phyloP scores from a whole-genome alignment of 139 green algal genomes.

The Gonium pectorale region DNA sequence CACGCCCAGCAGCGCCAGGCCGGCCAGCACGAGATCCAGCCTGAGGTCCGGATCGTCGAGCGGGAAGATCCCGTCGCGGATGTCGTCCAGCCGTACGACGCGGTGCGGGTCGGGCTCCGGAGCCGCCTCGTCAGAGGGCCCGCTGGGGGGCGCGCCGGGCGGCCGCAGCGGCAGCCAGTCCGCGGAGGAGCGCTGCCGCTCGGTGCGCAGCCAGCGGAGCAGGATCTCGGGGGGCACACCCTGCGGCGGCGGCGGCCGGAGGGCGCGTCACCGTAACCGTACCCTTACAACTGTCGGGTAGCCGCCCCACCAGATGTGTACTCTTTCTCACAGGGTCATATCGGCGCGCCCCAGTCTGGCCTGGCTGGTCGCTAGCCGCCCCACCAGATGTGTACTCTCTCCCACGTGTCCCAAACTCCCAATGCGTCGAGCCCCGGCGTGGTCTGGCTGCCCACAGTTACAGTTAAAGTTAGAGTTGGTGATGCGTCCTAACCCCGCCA shows the following conservation, averaged over 20 bases:
- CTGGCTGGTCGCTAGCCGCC: too few relatives aligned
- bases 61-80: conserved; percentile 50
- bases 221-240: conserved; percentile 29
- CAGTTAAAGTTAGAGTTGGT: too few relatives aligned
- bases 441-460: too few relatives aligned
- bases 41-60: conserved; percentile 46
- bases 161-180: conserved; percentile 19
- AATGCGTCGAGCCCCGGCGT: too few relatives aligned
- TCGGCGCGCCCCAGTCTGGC: too few relatives aligned
- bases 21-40: conserved; percentile 59
- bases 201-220: conserved; percentile 35
- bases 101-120: conserved; percentile 11
- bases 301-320: too few relatives aligned
- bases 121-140: neutral
- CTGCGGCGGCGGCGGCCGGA: conserved; percentile 36
- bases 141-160: neutral
- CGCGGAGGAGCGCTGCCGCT: conserved; percentile 20
- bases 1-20: conserved; percentile 71
- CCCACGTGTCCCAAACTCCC: too few relatives aligned
- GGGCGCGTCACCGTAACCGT: too few relatives aligned
- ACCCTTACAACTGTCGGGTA: too few relatives aligned
- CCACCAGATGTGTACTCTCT: too few relatives aligned
- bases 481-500: too few relatives aligned
- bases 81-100: conserved; percentile 46
- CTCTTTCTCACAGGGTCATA: too few relatives aligned